Conservation (phyloP, 2,329 filamentous ascomycete species). For the Sphaerostilbella broomeana region DNA sequence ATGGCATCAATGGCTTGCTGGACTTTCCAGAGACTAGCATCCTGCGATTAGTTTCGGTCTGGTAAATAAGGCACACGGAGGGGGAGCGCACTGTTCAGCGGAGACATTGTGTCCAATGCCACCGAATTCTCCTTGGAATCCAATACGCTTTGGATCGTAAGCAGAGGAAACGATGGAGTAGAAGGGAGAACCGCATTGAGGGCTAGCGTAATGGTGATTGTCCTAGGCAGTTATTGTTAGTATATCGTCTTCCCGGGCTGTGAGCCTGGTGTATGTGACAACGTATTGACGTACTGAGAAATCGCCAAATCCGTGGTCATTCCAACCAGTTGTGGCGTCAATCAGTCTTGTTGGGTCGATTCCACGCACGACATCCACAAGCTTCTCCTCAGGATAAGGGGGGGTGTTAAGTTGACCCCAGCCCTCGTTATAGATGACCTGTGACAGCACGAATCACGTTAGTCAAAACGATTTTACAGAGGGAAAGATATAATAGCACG, state of each 20-base stretch:
- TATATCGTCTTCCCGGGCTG: background rate
- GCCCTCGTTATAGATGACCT: conserved; percentile 65
- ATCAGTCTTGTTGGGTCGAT: conserved; percentile 60
- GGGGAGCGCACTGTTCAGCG: conserved; percentile 46
- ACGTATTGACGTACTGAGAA: conserved; percentile 37
- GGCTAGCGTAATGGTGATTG: conserved; percentile 65
- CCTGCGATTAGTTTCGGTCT: background rate
- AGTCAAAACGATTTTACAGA: background rate
- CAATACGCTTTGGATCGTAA: conserved; percentile 54
- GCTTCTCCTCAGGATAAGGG: conserved; percentile 47
- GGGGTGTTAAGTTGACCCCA: conserved; percentile 54
- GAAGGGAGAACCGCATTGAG: conserved; percentile 64
- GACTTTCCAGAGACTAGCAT: conserved; percentile 57
- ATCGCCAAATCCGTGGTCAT: conserved; percentile 62
- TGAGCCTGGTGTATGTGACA: background rate
- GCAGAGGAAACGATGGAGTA: conserved; percentile 52
- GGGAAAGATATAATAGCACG: conserved; percentile 11
- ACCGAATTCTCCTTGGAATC: conserved; percentile 65
- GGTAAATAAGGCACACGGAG: background rate
- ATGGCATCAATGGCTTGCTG: conserved; percentile 51
- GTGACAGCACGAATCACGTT: background rate
- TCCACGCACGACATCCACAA: conserved; percentile 48
- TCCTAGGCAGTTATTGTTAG: conserved; percentile 35
- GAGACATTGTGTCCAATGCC: conserved; percentile 61
- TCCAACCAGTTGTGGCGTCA: conserved; percentile 58